Evolutionary conservation across 2,329 filamentous ascomycete species (phyloP).

Genomic region (Fusarium brevicatenulatum): DNA sequence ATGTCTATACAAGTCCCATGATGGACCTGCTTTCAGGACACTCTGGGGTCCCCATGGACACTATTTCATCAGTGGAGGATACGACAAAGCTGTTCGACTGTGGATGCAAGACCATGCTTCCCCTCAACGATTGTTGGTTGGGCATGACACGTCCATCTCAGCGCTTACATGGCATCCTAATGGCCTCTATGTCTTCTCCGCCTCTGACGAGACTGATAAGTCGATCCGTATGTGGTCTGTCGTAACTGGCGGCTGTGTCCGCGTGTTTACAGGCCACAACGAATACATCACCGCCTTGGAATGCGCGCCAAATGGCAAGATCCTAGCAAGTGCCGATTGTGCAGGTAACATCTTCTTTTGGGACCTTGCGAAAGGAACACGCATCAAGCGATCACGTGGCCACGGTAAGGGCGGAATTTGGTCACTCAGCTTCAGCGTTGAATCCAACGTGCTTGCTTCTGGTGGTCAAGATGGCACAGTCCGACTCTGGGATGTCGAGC

Average conservation of each 20-base stretch:
- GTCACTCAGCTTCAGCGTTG: conserved; percentile 91
- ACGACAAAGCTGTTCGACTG: conserved; percentile 88
- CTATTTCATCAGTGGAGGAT: conserved; percentile 89
- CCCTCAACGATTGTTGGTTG: conserved; percentile 86
- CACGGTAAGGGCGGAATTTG: conserved; percentile 95
- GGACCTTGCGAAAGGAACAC: conserved; percentile 87
- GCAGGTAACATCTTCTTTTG: conserved; percentile 92
- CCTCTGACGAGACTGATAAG: conserved; percentile 84
- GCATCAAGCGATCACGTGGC: conserved; percentile 92
- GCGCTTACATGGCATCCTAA: conserved; percentile 95
- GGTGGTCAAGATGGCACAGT: conserved; percentile 93
- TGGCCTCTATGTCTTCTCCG: conserved; percentile 91
- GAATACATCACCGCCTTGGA: conserved; percentile 87
- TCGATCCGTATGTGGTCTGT: conserved; percentile 98
- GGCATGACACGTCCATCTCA: conserved; percentile 94
- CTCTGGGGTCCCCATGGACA: conserved; percentile 93
- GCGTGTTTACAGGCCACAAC: conserved; percentile 90
- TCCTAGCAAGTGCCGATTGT: conserved; percentile 90
- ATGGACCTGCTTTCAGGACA: conserved; percentile 87
- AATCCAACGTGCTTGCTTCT: conserved; percentile 89
- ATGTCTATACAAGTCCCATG: conserved; percentile 93
- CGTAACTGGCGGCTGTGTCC: conserved; percentile 85
- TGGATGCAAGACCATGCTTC: conserved; percentile 96
- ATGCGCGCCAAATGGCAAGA: conserved; percentile 87
- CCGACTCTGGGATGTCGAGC: conserved; percentile 89